phyloP scores from a whole-genome alignment of 2,329 filamentous ascomycete species.

The Rhynchosporium agropyri region DNA sequence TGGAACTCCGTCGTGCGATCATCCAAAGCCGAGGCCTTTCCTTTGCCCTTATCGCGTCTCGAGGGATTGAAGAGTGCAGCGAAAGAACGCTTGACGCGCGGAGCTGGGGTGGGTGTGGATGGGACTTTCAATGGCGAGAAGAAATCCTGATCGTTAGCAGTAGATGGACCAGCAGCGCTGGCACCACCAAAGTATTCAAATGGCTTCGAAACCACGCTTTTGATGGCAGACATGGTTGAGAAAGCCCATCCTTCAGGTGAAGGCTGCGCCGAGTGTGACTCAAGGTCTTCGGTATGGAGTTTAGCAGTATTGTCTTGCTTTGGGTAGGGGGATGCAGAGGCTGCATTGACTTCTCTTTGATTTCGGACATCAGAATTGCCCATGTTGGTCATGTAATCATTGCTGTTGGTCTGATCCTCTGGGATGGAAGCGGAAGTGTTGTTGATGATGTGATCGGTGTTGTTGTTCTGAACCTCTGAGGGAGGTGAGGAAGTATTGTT shows the following conservation, averaged over 20 bases:
- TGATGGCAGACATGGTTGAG: conserved; percentile 7
- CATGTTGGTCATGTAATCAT: not conserved
- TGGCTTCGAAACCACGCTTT: conserved; percentile 1
- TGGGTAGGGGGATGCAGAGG: not conserved
- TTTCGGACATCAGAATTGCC: not conserved
- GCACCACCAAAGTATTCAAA: conserved; percentile 4
- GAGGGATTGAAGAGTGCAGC: not conserved
- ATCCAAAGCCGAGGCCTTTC: not conserved
- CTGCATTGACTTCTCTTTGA: not conserved
- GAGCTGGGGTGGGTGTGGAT: not conserved
- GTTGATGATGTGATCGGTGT: too few species aligned
- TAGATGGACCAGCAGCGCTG: conserved; percentile 11
- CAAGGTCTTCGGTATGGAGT: not conserved
- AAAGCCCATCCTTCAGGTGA: not conserved
- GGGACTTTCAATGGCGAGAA: not conserved
- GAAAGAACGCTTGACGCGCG: not conserved
- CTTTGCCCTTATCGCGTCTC: not conserved
- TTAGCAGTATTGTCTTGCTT: not conserved
- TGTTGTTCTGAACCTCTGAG: too few species aligned
- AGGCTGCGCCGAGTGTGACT: not conserved
- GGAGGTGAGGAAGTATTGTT: too few species aligned
- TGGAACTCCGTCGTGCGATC: not conserved
- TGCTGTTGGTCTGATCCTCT: not conserved
- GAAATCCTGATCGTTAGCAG: not conserved
- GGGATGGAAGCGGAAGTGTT: not conserved